Evolutionary conservation across 2,329 filamentous ascomycete species (phyloP), one percentile per base, ranked within the genome.

Genomic region (Didymella arachidicola): DNA sequence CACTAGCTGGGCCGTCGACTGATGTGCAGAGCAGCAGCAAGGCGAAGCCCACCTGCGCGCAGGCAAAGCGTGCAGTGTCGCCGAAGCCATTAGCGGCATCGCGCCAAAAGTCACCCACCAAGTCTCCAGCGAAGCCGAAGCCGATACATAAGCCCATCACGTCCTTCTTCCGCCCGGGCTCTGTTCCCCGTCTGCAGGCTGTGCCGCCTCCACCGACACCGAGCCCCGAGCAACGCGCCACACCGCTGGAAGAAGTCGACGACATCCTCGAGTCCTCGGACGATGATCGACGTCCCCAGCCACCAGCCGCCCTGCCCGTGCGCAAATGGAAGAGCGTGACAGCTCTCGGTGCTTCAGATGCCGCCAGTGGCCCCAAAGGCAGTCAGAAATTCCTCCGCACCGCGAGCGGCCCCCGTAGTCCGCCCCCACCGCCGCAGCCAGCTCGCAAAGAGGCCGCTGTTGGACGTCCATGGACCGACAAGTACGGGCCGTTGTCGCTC

Each of bases 401-500:
- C 12, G 65, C 69, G 27, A 72, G 63, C 56, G 77, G 74, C 19
- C 62, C 69, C 36, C 76, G 73, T 44, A 65, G 53, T 30, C 69
- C 69, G 18, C 64, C 74, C 12, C 65, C 76, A 1, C 52, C 62
- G n/a, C 68, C 75, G 8, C 67, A 70, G 67, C 45, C 60, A 49
- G 22, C 62, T 30, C 53, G 57, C 58, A 19, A 32, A 38, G 46
- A 73, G 8, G 43, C 66, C 47, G 82, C 86, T 34, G 89, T 92
- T 64, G 78, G 82, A 47, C 85, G 89, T 51, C 93, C 94, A 3
- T 98, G 94, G 94, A 90, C 90, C 16, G 93, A 97, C 67, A 87
- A 88, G 66, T 98, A 92, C 76, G 88, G 86, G 2, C 94, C 94
- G 0, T 70, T 76, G 2, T 89, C 85, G 66, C 76, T 97, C 12